Evolutionary conservation across 495 filamentous ascomycete genomes (phyloP).

Genomic region (Talaromyces liani): DNA sequence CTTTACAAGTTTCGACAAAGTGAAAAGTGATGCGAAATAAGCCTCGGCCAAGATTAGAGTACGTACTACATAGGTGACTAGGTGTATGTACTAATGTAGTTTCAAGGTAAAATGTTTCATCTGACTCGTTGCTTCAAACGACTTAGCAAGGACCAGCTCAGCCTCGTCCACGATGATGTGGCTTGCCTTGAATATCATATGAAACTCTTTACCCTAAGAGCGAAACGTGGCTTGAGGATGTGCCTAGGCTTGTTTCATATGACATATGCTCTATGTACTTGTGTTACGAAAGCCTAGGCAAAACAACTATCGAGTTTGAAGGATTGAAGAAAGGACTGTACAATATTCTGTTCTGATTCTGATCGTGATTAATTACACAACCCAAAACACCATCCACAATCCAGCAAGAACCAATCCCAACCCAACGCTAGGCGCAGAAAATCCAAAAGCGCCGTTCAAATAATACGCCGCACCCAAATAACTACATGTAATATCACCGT

Average conservation of each 20-base stretch:
- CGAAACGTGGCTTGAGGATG: neutral
- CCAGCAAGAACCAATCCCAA: neutral
- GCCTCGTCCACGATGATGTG: neutral
- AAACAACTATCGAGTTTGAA: neutral
- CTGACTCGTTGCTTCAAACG: neutral
- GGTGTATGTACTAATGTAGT: too few species aligned
- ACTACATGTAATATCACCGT: constrained; percentile 48
- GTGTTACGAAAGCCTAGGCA: neutral
- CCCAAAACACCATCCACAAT: constrained; percentile 5
- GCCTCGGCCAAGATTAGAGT: neutral
- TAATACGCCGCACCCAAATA: constrained; percentile 50
- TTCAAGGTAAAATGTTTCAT: neutral
- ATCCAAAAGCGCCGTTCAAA: constrained; percentile 19
- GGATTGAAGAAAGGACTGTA: neutral
- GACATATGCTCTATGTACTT: neutral
- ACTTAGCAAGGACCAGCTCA: neutral
- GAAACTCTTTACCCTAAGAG: neutral
- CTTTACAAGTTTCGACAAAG: neutral
- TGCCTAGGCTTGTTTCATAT: neutral
- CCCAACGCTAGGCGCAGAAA: neutral
- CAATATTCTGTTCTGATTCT: neutral
- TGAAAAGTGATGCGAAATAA: neutral
- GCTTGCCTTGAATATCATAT: neutral
- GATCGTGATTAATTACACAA: neutral
- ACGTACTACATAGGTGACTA: too few species aligned